Evolutionary conservation across 108 stramenopile species (phyloP), one percentile per base, ranked within the genome.

Genomic region (Parmales sp.): DNA sequence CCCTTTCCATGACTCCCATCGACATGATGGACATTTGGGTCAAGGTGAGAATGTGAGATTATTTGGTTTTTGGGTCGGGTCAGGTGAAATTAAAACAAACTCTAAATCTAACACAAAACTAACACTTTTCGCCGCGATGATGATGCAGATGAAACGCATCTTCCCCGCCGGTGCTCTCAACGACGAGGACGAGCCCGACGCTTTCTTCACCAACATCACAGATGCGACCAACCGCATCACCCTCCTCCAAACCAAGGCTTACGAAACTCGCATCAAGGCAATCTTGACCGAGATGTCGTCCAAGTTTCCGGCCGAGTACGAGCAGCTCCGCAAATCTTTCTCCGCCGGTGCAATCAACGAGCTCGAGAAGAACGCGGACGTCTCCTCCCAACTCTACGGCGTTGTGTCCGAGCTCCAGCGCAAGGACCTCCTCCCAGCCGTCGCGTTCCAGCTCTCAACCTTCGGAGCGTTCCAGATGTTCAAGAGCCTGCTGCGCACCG

Each of bases 361-460:
- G 38, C 77, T 92, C 25, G 64, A 72, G 50, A 70, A 86, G 13
- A 90, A 83, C 78, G 82, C 78, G 65, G 90, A 94, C 64, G 86
- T 90, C 41, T 88, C 86, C 69, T 87, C 88, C 25, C 81, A 82
- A 54, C 76, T 91, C 0, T 91, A 89, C 67, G 87, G 76, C 72
- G 88, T 89, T 65, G 78, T 89, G n/a, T 66, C 72, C 39, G 86
- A 94, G 69, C 77, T 97, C 71, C 91, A 91, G 80, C 64, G 74
- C 18, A 74, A 68, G 65, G 91, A 93, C 37, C 81, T 96, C 54
- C 80, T 94, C 63, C 95, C 95, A 26, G 94, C 94, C 9, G 91
- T 97, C 72, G 92, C 91, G n/a, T 98, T 98, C 74, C 95, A 96
- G 74, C 87, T 98, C 39, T 91, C 94, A 72, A 93, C 91, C n/a